Evolutionary conservation across 495 filamentous ascomycete species (phyloP).

Genomic region (Cryomyces antarcticus): DNA sequence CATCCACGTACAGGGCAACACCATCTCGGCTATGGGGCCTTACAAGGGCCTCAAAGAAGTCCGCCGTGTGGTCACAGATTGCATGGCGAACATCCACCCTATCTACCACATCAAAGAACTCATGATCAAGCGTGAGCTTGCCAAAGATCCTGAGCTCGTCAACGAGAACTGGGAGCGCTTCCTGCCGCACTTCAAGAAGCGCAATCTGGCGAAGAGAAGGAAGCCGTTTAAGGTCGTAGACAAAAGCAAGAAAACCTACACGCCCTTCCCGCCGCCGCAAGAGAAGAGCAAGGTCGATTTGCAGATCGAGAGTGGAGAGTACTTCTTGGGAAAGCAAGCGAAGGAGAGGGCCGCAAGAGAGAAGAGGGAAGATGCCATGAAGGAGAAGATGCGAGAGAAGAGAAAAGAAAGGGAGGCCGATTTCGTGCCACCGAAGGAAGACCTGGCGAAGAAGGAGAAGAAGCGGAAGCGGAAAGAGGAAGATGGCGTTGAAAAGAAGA

Average conservation of each 20-base stretch:
- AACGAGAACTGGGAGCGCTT: conserved; percentile 91
- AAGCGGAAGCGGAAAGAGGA: conserved; percentile 36
- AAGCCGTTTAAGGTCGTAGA: conserved; percentile 73
- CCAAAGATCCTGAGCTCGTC: conserved; percentile 74
- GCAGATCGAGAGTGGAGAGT: conserved; percentile 96
- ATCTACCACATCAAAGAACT: conserved; percentile 94
- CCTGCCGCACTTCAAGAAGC: conserved; percentile 94
- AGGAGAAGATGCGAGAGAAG: conserved; percentile 73
- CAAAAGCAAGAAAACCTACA: conserved; percentile 87
- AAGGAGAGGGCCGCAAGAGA: conserved; percentile 69
- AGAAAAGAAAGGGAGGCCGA: conserved; percentile 65
- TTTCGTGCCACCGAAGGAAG: conserved; percentile 68
- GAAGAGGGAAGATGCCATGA: conserved; percentile 59
- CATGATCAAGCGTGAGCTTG: conserved; percentile 98
- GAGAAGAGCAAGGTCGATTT: conserved; percentile 96
- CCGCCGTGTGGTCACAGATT: conserved; percentile 75
- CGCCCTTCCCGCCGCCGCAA: conserved; percentile 48
- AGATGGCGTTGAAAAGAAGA: conserved; percentile 28
- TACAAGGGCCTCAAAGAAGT: conserved; percentile 90
- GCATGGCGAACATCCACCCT: conserved; percentile 88
- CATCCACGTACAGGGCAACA: conserved; percentile 94
- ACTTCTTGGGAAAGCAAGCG: conserved; percentile 79
- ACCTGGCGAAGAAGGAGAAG: conserved; percentile 26
- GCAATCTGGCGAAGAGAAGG: conserved; percentile 66
- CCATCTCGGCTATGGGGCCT: conserved; percentile 73